phyloP scores from a whole-genome alignment of 352 stramenopile species.

The Blastocystis sp. region DNA sequence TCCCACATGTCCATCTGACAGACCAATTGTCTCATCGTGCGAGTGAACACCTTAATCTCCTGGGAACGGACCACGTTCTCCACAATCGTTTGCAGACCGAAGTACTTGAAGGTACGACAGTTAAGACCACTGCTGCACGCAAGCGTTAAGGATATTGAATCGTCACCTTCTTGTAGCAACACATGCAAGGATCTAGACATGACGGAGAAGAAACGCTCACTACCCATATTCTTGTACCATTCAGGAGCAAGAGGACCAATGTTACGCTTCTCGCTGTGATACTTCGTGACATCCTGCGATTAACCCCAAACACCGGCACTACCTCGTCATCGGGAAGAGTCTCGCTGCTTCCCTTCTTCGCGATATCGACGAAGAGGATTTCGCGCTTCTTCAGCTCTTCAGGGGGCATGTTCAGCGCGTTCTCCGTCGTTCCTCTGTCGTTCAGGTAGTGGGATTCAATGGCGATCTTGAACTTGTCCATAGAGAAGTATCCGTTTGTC shows the following conservation, averaged over 20 bases:
- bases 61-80: conserved; percentile 72
- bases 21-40: conserved; percentile 69
- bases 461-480: conserved; percentile 69
- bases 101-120: conserved; percentile 67
- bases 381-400: conserved; percentile 71
- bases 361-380: conserved; percentile 60
- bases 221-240: conserved; percentile 69
- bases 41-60: conserved; percentile 73
- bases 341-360: conserved; percentile 66
- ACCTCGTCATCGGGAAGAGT: conserved; percentile 62
- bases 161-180: conserved; percentile 72
- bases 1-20: conserved; percentile 72
- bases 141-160: conserved; percentile 58
- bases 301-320: background rate
- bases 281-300: conserved; percentile 61
- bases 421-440: conserved; percentile 62
- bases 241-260: conserved; percentile 69
- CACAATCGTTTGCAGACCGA: conserved; percentile 70
- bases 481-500: conserved; percentile 65
- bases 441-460: conserved; percentile 69
- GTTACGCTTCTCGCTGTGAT: conserved; percentile 66
- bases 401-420: conserved; percentile 34
- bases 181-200: conserved; percentile 58
- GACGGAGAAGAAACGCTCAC: background rate
- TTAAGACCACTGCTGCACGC: background rate